These are phyloP conservation scores for Priceomyces carsonii DNA, from an alignment of 805 yeast genomes.

Conservation along the genomic window DNA sequence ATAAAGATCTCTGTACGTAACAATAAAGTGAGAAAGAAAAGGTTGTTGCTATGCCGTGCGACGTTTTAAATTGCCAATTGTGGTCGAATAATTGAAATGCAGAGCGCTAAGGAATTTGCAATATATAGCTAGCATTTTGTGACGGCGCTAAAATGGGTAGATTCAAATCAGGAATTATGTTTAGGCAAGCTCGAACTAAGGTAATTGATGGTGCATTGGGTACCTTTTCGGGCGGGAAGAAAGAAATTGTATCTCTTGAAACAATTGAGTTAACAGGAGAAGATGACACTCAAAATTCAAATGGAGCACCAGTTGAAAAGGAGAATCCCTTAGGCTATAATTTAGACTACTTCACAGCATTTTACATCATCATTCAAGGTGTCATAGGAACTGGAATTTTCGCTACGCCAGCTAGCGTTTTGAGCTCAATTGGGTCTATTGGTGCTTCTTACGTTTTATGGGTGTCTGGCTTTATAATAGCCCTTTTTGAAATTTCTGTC, in stretches of 20 bases:
- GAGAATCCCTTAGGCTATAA: constrained; percentile 40
- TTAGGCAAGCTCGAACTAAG: background rate
- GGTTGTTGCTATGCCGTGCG: too few relatives aligned
- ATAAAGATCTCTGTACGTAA: too few relatives aligned
- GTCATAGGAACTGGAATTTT: constrained; percentile 79
- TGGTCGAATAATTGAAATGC: too few relatives aligned
- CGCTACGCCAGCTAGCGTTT: constrained; percentile 52
- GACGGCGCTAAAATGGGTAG: too few relatives aligned
- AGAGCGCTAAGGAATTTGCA: too few relatives aligned
- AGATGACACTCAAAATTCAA: constrained; percentile 16
- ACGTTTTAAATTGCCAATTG: too few relatives aligned
- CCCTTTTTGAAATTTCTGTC: constrained; percentile 35
- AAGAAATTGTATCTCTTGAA: background rate
- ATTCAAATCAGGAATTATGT: too few relatives aligned
- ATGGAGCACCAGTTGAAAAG: constrained; percentile 44
- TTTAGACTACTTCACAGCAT: constrained; percentile 54
- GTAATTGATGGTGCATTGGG: background rate
- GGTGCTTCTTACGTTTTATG: constrained; percentile 48
- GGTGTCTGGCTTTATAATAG: constrained; percentile 41
- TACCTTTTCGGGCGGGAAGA: background rate
- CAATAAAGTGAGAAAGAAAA: too few relatives aligned
- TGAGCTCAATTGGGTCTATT: constrained; percentile 44
- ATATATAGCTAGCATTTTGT: too few relatives aligned
- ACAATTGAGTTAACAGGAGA: constrained; percentile 2
- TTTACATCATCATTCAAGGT: constrained; percentile 64